A percentile compares a stretch with the other conserved stretches of the same genome.
These are phyloP conservation scores for Punctularia strigosozonata DNA, from an alignment of 768 basidiomycete species.

Conservation along the genomic window DNA sequence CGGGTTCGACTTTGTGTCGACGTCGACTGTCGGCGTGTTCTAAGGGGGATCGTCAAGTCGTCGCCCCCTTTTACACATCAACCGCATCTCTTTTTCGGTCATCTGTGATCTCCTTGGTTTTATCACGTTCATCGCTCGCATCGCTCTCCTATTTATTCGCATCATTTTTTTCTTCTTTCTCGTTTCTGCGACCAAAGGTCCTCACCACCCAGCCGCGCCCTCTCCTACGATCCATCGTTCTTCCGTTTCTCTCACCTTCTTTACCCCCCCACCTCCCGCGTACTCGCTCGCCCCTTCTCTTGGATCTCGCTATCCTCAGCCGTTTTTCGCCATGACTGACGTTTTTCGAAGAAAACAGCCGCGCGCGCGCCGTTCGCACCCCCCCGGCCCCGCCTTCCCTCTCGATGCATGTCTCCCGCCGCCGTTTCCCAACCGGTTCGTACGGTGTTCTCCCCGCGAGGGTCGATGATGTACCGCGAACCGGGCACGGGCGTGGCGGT, in stretches of 20 bases:
- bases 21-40: conserved; percentile 10
- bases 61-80: conserved; percentile 5
- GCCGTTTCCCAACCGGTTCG: conserved; percentile 19
- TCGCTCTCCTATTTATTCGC: conserved; percentile 4
- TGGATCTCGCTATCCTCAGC: neutral
- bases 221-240: neutral
- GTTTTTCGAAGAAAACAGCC: no score
- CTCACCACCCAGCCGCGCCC: conserved; percentile 1
- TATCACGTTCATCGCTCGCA: conserved; percentile 3
- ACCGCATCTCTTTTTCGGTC: neutral
- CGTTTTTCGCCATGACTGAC: neutral
- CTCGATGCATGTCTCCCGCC: conserved; percentile 8
- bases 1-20: conserved; percentile 12
- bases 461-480: conserved; percentile 29
- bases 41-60: conserved; percentile 4
- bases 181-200: conserved; percentile 2
- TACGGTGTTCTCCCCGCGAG: conserved; percentile 33
- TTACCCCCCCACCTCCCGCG: neutral
- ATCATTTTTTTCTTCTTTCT: conserved; percentile 5
- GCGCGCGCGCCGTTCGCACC: no score
- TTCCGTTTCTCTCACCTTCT: neutral
- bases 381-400: neutral
- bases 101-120: conserved; percentile 14
- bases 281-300: neutral
- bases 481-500: conserved; percentile 28